Conservation (phyloP, 2,329 filamentous ascomycete genomes). For the Monilinia aucupariae region DNA sequence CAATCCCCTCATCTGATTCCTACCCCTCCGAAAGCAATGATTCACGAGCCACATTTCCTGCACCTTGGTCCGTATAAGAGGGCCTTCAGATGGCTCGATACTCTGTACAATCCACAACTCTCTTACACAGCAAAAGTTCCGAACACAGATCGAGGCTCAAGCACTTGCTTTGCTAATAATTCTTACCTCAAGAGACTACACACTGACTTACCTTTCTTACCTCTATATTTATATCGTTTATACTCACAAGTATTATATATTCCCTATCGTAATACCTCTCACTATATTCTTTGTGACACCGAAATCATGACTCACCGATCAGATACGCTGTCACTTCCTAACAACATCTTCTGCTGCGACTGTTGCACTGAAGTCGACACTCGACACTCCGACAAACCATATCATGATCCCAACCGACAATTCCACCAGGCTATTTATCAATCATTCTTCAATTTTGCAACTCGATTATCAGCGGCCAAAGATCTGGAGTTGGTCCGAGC, state of each 20-base stretch:
- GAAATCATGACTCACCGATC: constrained; percentile 6
- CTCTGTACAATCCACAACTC: not conserved
- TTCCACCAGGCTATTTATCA: constrained; percentile 15
- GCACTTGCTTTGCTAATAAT: not conserved
- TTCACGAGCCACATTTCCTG: constrained; percentile 1
- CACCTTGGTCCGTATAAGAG: constrained; percentile 4
- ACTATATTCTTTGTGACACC: not conserved
- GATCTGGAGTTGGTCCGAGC: not conserved
- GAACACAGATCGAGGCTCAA: not conserved
- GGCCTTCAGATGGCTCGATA: not conserved
- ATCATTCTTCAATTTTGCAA: constrained; percentile 14
- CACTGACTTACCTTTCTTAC: not conserved
- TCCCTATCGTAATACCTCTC: not conserved
- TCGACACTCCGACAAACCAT: constrained; percentile 9
- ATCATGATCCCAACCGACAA: constrained; percentile 15
- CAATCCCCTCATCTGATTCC: not conserved
- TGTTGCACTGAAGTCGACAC: not conserved
- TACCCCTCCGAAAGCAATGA: not conserved
- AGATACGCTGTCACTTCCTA: not conserved
- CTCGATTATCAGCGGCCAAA: constrained; percentile 1
- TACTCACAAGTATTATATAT: not conserved
- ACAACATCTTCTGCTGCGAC: constrained; percentile 15
- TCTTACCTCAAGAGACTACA: not conserved
- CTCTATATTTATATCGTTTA: not conserved
- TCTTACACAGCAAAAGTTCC: not conserved